These are phyloP conservation scores for Rhododendron griersonianum DNA, from an alignment of 148 eudicot genomes.

Conservation along the genomic window DNA sequence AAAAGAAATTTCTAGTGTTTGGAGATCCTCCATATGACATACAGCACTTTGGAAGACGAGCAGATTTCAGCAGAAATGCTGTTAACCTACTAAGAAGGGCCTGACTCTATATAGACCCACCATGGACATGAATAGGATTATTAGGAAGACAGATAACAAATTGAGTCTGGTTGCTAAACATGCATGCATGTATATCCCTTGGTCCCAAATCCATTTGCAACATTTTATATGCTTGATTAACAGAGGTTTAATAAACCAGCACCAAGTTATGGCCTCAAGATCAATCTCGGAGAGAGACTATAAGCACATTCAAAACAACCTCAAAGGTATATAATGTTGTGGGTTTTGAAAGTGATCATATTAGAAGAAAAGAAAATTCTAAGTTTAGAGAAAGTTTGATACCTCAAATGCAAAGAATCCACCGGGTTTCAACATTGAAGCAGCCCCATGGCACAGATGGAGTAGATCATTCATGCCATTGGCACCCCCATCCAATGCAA, in stretches of 20 bases:
- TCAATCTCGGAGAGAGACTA: not conserved
- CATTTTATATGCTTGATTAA: not conserved
- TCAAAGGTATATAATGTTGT: not conserved
- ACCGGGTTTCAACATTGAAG: conserved; percentile 69
- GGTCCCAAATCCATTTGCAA: not conserved
- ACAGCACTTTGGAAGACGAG: not conserved
- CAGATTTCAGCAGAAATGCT: not conserved
- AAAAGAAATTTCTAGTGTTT: not conserved
- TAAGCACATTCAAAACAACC: not conserved
- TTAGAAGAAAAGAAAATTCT: not conserved
- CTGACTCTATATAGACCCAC: not conserved
- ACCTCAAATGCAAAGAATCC: conserved; percentile 96
- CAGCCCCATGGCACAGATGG: conserved; percentile 51
- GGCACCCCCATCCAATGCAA: conserved; percentile 82
- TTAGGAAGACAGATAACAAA: not conserved
- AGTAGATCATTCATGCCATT: conserved; percentile 62
- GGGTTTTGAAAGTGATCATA: not conserved
- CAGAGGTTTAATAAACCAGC: not conserved
- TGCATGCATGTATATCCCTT: not conserved
- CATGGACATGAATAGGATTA: not conserved
- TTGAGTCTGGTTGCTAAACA: not conserved
- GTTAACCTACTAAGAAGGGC: not conserved
- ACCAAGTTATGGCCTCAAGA: not conserved
- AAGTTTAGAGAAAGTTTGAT: conserved; percentile 2
- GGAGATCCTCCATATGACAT: not conserved